Conservation (phyloP, 2,329 filamentous ascomycete species). For the Boeremia exigua region DNA sequence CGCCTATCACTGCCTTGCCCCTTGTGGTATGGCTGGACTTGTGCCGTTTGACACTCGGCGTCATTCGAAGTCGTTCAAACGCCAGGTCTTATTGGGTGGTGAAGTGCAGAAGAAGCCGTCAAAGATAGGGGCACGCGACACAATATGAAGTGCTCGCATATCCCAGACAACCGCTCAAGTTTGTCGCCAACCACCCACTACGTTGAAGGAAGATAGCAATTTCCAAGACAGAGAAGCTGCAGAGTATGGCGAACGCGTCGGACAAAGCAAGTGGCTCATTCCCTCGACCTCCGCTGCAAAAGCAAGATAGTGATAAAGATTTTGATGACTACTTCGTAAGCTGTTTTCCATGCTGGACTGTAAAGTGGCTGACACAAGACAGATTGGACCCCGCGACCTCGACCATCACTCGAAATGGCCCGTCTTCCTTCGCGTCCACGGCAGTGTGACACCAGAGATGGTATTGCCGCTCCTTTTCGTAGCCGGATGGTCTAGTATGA, state of each 20-base stretch:
- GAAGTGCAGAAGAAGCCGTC: not conserved
- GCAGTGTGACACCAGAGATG: slow-evolving; percentile 75
- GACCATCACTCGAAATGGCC: slow-evolving; percentile 78
- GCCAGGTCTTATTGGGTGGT: slow-evolving; percentile 16
- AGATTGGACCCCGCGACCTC: slow-evolving; percentile 68
- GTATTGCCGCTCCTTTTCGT: slow-evolving; percentile 71
- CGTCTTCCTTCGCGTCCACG: slow-evolving; percentile 74
- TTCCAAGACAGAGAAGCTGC: slow-evolving; percentile 24
- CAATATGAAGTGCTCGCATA: slow-evolving; percentile 10
- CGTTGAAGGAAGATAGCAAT: not conserved
- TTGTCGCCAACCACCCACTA: not conserved
- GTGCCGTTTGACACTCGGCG: slow-evolving; percentile 16
- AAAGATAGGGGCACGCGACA: slow-evolving; percentile 16
- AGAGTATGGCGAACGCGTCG: slow-evolving; percentile 22
- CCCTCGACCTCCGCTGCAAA: slow-evolving; percentile 23
- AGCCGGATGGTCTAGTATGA: slow-evolving; percentile 68
- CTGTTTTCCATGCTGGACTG: not conserved
- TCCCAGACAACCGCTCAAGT: not conserved
- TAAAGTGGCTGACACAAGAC: slow-evolving; percentile 10
- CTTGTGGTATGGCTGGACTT: slow-evolving; percentile 16
- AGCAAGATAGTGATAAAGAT: slow-evolving; percentile 34
- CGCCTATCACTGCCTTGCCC: slow-evolving; percentile 16
- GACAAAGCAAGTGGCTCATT: slow-evolving; percentile 11
- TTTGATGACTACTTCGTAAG: slow-evolving; percentile 67
- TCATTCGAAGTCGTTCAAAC: slow-evolving; percentile 20